These are phyloP conservation scores for Chlorella sp. DNA, from an alignment of 139 green algal genomes.

Conservation along the genomic window DNA sequence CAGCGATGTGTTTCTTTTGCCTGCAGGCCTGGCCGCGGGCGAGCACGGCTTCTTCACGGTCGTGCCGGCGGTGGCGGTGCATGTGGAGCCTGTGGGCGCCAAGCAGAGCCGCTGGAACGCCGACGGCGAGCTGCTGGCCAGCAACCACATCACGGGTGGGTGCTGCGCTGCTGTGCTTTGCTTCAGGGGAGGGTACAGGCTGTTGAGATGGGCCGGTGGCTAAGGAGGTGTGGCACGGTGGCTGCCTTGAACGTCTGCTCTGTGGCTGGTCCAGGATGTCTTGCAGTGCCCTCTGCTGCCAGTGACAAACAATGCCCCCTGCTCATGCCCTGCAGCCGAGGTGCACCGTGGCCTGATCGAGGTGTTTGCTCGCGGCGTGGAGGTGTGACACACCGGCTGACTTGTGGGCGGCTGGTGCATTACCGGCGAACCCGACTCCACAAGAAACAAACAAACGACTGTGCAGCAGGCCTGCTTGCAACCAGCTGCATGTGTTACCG, in stretches of 20 bases:
- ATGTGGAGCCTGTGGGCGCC: slow-evolving; percentile 19
- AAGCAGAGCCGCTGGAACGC: slow-evolving; percentile 27
- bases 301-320: too few species aligned
- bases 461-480: too few species aligned
- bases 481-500: too few species aligned
- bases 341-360: slow-evolving; percentile 68
- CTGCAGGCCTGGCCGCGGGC: slow-evolving; percentile 57
- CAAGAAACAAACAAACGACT: too few species aligned
- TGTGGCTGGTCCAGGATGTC: neutral
- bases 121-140: slow-evolving; percentile 26
- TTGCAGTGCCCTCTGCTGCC: too few species aligned
- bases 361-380: slow-evolving; percentile 80
- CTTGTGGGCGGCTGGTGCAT: too few species aligned
- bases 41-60: slow-evolving; percentile 51
- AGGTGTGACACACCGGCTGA: slow-evolving; percentile 37
- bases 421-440: too few species aligned
- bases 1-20: too few species aligned
- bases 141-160: slow-evolving; percentile 41
- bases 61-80: slow-evolving; percentile 15
- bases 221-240: neutral
- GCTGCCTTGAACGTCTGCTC: neutral
- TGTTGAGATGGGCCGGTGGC: too few species aligned
- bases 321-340: neutral
- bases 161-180: slow-evolving; percentile 3
- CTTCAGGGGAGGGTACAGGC: too few species aligned